A percentile compares a stretch with the other conserved stretches of the same genome.
phyloP scores from a whole-genome alignment of 257 asterid species.

The Voacanga thouarsii region DNA sequence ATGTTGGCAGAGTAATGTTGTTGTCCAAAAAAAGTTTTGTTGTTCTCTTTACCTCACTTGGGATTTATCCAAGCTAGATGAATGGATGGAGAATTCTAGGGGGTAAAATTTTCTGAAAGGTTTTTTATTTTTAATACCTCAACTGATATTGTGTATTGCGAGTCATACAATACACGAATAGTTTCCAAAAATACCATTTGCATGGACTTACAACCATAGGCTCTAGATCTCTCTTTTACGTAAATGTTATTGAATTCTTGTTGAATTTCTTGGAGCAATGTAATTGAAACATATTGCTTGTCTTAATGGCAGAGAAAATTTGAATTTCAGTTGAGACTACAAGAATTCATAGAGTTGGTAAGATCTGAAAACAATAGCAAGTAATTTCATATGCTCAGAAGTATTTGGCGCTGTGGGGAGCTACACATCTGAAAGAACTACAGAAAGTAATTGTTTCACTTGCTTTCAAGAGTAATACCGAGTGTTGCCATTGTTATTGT shows the following conservation, averaged over 20 bases:
- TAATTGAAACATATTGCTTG: constrained; percentile 15
- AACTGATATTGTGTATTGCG: neutral
- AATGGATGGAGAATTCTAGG: neutral
- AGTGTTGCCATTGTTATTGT: too few species aligned
- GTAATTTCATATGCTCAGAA: too few species aligned
- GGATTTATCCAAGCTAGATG: neutral
- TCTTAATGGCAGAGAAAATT: too few species aligned
- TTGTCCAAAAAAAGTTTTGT: too few species aligned
- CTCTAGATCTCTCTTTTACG: neutral
- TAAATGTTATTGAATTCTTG: neutral
- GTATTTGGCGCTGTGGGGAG: too few species aligned
- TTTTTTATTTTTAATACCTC: neutral
- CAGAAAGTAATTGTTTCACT: too few species aligned
- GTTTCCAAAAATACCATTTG: neutral
- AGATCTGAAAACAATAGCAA: too few species aligned
- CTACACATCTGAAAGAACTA: too few species aligned
- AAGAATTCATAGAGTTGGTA: too few species aligned
- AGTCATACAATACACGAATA: neutral
- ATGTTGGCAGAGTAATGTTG: too few species aligned
- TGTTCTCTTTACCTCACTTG: neutral
- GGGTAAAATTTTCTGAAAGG: neutral
- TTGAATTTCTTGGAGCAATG: neutral
- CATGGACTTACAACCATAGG: neutral
- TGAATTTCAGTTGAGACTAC: too few species aligned
- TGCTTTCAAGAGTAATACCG: too few species aligned